A percentile compares a stretch with the other conserved stretches of the same genome.
These are phyloP conservation scores for Luzula sylvatica DNA, from an alignment of 176 grass and related monocot species.

Conservation along the genomic window DNA sequence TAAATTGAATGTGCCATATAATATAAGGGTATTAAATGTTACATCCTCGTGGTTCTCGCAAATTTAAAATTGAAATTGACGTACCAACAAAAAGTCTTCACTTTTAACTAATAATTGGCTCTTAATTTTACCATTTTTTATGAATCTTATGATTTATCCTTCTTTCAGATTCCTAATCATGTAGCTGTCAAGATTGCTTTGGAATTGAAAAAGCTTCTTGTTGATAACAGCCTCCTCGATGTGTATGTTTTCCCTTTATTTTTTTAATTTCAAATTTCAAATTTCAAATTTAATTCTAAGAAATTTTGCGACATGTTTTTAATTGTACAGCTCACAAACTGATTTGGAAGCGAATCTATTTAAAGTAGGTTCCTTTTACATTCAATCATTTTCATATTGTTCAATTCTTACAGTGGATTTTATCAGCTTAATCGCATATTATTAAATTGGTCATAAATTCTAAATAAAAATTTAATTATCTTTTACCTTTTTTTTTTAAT, in stretches of 20 bases:
- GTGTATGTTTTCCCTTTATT: conserved; percentile 43
- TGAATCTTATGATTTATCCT: background rate
- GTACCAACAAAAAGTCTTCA: too few species aligned
- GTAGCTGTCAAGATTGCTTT: conserved; percentile 96
- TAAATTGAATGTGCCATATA: too few species aligned
- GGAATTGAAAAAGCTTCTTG: conserved; percentile 91
- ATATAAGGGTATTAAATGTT: too few species aligned
- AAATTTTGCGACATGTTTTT: background rate
- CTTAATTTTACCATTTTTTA: background rate
- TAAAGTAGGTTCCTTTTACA: conserved; percentile 41
- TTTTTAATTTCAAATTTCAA: background rate
- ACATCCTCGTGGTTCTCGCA: too few species aligned
- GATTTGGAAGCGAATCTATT: conserved; percentile 98
- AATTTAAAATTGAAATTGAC: too few species aligned
- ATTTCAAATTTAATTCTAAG: background rate
- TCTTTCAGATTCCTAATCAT: conserved; percentile 90
- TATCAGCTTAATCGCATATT: too few species aligned
- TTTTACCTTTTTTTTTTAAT: conserved; percentile 5
- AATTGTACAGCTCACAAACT: conserved; percentile 67
- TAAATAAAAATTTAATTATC: background rate
- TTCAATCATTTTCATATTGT: background rate
- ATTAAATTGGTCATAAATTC: background rate
- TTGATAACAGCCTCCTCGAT: conserved; percentile 97
- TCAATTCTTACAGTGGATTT: conserved; percentile 1
- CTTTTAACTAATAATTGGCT: background rate